Evolutionary conservation across 495 filamentous ascomycete species (phyloP), one percentile per base, ranked within the genome.

Genomic region (Trichoderma orchidacearum): DNA sequence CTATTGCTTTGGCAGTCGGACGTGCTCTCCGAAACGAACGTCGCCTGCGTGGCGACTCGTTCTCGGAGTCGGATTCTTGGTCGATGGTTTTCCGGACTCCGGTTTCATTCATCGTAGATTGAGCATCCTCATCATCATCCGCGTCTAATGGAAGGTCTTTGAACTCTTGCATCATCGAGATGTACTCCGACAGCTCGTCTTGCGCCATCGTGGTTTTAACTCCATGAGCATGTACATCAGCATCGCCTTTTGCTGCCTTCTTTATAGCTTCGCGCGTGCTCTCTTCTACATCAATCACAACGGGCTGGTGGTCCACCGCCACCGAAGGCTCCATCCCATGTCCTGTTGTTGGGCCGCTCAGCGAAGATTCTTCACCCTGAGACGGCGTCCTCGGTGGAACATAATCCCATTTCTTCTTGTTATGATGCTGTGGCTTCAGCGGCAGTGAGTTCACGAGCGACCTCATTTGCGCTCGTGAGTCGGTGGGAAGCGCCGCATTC

Each of bases 201-300:
- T 32, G n/a, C 5, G 34, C 4, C 12, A 4, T 36, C 7, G 17
- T 3, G 51, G 1, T 7, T 63, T 56, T 48, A 27, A 52, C 23
- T 6, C 34, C 27, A 5, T 5, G 6, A 29, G 21, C 4, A n/a
- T 55, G 28, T 3, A 5, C 27, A 2, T 17, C 45, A 23, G 51
- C 15, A 18, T 31, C 27, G 7, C 2, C 41, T 11, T 27, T 11
- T 23, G 41, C 7, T 1, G 27, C 3, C 9, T 27, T n/a, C 41
- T 27, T 48, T 3, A 11, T 27, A 18, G 81, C 71, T 32, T 78
- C 68, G 56, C 85, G n/a, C n/a, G n/a, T 77, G 28, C 88, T 65
- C 0, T 71, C 74, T 59, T 83, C 79, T 21, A 71, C 59, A 51
- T 69, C 34, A n/a, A 53, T 5, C 34, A 36, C 12, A 36, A 52